Evolutionary conservation across 768 basidiomycete species (phyloP).

Genomic region (Austroboletus eburneus): DNA sequence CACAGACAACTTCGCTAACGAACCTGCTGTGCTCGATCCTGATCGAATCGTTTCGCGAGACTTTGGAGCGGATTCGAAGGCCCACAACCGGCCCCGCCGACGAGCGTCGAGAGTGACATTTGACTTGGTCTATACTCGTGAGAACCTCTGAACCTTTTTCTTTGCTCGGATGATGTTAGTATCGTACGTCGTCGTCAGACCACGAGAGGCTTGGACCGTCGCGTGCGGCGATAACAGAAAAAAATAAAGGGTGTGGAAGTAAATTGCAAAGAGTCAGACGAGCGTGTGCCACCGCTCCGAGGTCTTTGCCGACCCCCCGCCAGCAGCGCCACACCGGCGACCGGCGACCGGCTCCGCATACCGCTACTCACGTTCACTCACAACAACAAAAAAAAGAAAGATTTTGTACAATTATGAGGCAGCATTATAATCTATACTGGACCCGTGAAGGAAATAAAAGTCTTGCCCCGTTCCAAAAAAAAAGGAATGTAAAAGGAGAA

Average conservation of each 20-base stretch:
- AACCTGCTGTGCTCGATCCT: constrained; percentile 79
- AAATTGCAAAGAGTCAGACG: no score
- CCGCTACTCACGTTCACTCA: constrained; percentile 9
- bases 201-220: no score
- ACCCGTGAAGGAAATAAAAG: constrained; percentile 18
- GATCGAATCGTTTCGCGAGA: constrained; percentile 74
- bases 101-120: constrained; percentile 82
- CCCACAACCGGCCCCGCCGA: constrained; percentile 73
- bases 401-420: constrained; percentile 24
- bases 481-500: not conserved
- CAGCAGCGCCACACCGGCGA: constrained; percentile 3
- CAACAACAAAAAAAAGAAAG: not conserved
- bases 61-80: constrained; percentile 80
- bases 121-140: no score
- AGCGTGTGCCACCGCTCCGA: no score
- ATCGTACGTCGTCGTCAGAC: no score
- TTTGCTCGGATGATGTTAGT: no score
- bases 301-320: not conserved
- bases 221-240: no score
- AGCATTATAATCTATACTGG: constrained; percentile 27
- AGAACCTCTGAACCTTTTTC: no score
- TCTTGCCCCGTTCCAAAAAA: constrained; percentile 19
- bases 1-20: no score
- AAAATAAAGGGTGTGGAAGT: no score
- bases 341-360: not conserved